Conservation (phyloP, 257 asterid species). For the Solanum gracilifrons region DNA sequence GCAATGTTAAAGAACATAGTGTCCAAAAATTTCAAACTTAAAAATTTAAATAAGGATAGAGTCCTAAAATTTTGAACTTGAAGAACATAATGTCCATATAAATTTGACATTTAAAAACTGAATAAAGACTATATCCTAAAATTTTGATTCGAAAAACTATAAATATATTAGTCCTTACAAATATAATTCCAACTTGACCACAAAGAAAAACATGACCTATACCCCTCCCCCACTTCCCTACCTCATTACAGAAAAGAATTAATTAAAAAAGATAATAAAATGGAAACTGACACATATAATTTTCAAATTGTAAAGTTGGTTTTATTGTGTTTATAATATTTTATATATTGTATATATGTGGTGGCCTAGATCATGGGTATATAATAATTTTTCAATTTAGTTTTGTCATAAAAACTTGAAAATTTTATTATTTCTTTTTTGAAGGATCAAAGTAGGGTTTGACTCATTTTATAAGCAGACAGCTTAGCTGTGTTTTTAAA, state of each 20-base stretch:
- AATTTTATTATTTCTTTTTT: neutral
- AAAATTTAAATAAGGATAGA: no score
- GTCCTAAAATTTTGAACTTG: neutral
- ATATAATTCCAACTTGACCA: neutral
- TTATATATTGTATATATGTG: neutral
- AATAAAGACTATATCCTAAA: no score
- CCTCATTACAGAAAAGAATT: neutral
- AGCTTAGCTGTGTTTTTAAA: neutral
- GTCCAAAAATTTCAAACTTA: neutral
- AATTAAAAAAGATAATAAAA: neutral
- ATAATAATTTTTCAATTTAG: neutral
- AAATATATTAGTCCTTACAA: neutral
- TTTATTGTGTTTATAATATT: neutral
- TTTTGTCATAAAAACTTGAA: neutral
- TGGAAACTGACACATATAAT: neutral
- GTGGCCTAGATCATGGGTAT: neutral
- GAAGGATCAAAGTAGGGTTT: neutral
- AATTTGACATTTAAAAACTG: no score
- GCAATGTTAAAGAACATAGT: no score
- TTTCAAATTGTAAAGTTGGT: neutral
- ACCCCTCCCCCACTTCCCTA: neutral
- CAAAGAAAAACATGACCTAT: neutral
- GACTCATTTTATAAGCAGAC: neutral
- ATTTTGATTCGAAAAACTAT: neutral
- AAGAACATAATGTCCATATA: no score